Conservation (phyloP, 2,329 filamentous ascomycete genomes). For the Apiospora aurea region DNA sequence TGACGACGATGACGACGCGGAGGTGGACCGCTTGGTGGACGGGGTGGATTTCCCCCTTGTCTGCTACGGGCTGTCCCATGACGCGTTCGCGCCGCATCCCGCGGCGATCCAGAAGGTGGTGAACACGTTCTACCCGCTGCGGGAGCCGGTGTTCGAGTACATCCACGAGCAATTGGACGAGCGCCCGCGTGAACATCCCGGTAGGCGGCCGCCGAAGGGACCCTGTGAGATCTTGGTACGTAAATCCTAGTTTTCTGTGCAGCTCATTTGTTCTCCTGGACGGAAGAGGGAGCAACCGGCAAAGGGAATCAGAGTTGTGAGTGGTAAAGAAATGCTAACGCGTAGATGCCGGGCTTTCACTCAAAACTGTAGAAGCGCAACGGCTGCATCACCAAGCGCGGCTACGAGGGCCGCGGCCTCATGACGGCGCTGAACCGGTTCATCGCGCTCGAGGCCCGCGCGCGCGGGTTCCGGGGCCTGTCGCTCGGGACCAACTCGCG, state of each 20-base stretch:
- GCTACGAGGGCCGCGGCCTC: conserved; percentile 28
- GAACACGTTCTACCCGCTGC: neutral
- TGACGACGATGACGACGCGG: neutral
- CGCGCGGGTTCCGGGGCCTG: conserved; percentile 26
- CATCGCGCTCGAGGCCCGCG: conserved; percentile 30
- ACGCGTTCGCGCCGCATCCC: neutral
- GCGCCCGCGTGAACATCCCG: neutral
- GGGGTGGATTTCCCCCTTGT: neutral
- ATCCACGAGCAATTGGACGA: neutral
- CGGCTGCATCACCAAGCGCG: conserved; percentile 28
- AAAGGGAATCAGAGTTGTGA: no score
- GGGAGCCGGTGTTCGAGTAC: neutral
- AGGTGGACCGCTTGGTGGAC: neutral
- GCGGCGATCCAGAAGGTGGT: neutral
- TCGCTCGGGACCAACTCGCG: conserved; percentile 21
- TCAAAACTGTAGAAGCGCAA: neutral
- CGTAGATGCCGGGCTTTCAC: no score
- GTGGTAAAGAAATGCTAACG: neutral
- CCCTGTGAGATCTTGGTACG: neutral
- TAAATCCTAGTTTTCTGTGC: neutral
- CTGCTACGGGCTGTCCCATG: neutral
- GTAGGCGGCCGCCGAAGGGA: neutral
- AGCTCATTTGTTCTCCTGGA: no score
- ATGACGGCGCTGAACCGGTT: conserved; percentile 30
- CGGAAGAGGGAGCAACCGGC: no score